phyloP scores from a whole-genome alignment of 441 rosid genomes.

The Jatropha multifida region DNA sequence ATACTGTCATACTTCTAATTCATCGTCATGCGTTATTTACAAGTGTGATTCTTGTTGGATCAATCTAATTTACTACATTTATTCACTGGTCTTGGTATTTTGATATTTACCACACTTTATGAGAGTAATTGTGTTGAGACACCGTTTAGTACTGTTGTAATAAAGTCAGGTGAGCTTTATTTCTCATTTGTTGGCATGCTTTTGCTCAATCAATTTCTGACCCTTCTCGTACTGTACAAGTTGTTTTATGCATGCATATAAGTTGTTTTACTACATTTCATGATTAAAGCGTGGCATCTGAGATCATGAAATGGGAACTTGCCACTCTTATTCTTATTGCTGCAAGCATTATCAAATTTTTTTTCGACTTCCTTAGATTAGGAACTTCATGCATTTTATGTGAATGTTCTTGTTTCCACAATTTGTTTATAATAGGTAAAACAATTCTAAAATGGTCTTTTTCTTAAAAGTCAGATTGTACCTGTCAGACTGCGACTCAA shows the following conservation, averaged over 20 bases:
- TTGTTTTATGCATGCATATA: neutral
- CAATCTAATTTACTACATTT: neutral
- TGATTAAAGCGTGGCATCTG: neutral
- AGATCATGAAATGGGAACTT: neutral
- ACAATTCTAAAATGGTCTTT: neutral
- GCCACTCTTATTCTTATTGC: neutral
- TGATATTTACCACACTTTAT: neutral
- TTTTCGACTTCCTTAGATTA: conserved; percentile 9
- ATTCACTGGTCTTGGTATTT: neutral
- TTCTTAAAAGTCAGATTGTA: conserved; percentile 43
- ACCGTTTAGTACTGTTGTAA: neutral
- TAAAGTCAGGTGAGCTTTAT: neutral
- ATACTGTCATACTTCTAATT: neutral
- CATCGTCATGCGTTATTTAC: neutral
- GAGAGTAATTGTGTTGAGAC: neutral
- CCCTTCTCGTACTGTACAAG: neutral
- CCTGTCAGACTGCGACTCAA: conserved; percentile 61
- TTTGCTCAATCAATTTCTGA: neutral
- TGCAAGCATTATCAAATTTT: neutral
- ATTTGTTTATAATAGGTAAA: neutral
- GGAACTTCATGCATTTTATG: neutral
- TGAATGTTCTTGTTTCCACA: neutral
- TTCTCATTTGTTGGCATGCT: neutral
- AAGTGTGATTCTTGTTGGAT: neutral
- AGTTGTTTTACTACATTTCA: neutral